phyloP scores from a whole-genome alignment of 2,329 filamentous ascomycete species.

The Cladosporium oxysporum region DNA sequence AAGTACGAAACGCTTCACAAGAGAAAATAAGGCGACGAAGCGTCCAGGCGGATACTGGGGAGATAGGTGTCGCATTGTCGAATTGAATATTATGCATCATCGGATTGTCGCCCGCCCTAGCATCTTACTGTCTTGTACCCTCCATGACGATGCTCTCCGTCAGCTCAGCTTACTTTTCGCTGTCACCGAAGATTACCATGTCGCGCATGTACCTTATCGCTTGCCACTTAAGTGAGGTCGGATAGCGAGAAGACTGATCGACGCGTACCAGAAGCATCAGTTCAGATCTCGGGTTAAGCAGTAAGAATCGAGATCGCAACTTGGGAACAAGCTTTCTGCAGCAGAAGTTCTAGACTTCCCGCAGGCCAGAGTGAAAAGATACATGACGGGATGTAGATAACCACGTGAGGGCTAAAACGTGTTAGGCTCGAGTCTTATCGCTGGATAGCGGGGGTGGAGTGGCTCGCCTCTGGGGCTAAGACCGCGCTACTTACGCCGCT shows the following conservation, averaged over 20 bases:
- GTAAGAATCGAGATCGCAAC: background rate
- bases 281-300: background rate
- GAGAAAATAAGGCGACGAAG: no score
- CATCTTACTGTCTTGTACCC: no score
- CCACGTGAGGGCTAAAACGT: background rate
- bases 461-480: background rate
- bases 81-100: no score
- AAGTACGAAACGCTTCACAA: background rate
- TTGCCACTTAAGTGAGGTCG: no score
- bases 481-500: slow-evolving; percentile 3
- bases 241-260: no score
- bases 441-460: background rate
- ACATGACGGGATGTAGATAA: background rate
- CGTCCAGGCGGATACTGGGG: no score
- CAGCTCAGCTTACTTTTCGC: no score
- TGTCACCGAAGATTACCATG: no score
- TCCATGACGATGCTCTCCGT: no score
- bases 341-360: background rate
- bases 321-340: slow-evolving; percentile 1
- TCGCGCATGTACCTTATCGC: no score
- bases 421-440: slow-evolving; percentile 5
- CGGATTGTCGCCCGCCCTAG: no score
- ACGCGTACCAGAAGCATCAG: background rate
- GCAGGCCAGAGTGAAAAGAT: background rate
- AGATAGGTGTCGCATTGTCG: no score